Evolutionary conservation across 2,329 filamentous ascomycete genomes (phyloP), one percentile per base, ranked within the genome.

Genomic region (Cercospora sojina): DNA sequence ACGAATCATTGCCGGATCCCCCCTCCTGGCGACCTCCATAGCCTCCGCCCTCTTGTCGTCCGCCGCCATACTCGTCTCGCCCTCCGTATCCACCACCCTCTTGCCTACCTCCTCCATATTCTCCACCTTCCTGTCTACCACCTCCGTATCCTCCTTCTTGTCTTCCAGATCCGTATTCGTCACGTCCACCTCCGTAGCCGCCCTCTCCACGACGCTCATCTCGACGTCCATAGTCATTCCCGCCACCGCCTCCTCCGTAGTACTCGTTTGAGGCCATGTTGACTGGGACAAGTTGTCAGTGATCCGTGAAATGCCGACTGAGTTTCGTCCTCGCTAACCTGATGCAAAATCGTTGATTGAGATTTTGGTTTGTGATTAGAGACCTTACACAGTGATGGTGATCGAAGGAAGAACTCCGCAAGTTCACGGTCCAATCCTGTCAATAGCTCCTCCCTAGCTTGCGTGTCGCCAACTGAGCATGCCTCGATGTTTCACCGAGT

Each of bases 181-280:
- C 47, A 27, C 47, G 47, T 23, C 51, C 51, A 20, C 51, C 51
- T 56, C 51, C 51, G 25, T 70, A 65, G 25, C 68, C 65, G n/a
- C 67, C 63, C 10, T 60, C 35, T 13, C 29, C 35, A 25, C 59
- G 59, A 10, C 58, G 58, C n/a, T 68, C 61, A 29, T 70, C 59
- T 25, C 66, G 43, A 20, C 69, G 67, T 16, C 65, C 70, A 47
- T 70, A 72, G 13, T 64, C 64, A 31, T 68, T 47, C 9, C 68
- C 59, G 10, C 69, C 71, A 9, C 71, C 68, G 18, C 67, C 69
- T 18, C 68, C 71, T 20, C 71, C 73, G 67, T 74, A 70, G 47
- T 64, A 64, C 61, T 71, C 70, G 66, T 70, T 70, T 65, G 74
- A 75, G 59, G 73, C 74, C 72, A 75, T 75, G 41, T 49, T 55